Conservation (phyloP, 345 rosid genomes). For the Melaleuca alternifolia region DNA sequence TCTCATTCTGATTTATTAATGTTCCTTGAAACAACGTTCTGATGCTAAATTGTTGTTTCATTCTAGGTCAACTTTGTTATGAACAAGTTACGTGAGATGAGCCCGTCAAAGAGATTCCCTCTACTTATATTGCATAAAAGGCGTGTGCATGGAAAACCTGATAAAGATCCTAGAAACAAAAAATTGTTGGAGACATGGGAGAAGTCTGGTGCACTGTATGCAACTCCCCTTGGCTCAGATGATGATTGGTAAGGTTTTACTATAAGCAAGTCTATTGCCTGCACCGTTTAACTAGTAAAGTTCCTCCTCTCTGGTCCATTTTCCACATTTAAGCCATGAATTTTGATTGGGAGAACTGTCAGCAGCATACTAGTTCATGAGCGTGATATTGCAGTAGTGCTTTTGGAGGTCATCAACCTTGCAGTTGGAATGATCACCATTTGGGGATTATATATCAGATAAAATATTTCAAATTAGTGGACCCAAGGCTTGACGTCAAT, state of each 20-base stretch:
- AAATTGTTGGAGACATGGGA: slow-evolving; percentile 60
- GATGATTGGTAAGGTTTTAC: slow-evolving; percentile 76
- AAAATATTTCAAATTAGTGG: not conserved
- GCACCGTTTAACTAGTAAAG: not conserved
- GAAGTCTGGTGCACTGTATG: slow-evolving; percentile 67
- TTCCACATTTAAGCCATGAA: not conserved
- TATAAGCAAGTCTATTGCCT: not conserved
- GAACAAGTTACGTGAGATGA: slow-evolving; percentile 35
- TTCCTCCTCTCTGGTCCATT: not conserved
- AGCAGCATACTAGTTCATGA: not conserved
- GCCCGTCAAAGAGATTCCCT: slow-evolving; percentile 68
- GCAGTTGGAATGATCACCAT: not conserved
- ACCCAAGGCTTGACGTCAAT: not conserved
- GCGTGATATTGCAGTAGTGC: not conserved
- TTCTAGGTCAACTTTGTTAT: slow-evolving; percentile 60
- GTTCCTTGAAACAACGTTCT: not conserved
- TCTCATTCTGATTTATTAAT: not conserved
- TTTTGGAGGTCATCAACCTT: not conserved
- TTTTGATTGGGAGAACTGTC: not conserved
- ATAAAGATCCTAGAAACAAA: slow-evolving; percentile 46
- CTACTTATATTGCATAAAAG: slow-evolving; percentile 69
- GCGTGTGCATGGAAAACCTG: slow-evolving; percentile 70
- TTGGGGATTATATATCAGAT: not conserved
- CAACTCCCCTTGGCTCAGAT: slow-evolving; percentile 85
- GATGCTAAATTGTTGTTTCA: not conserved